Base-by-base conservation (phyloP, 2,329 filamentous ascomycete genomes). In the Penicillium sumatraense region DNA sequence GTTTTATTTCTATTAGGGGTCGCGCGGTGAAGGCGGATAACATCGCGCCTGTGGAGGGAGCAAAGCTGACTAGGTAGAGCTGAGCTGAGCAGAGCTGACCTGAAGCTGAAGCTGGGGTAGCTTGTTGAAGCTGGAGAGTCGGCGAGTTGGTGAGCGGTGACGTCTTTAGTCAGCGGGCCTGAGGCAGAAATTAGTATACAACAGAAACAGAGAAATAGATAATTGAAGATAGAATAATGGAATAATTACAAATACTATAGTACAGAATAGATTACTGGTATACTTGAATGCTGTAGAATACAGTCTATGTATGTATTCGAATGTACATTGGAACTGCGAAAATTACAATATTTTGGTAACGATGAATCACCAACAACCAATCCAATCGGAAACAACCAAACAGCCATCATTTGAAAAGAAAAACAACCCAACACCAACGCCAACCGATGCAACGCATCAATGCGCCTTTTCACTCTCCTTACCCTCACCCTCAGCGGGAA, bases 11-110 rank as follows among this genome's bases (percentile, higher is more conserved):
- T 82, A 98, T 90, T 74, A 99, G 93, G 62, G 93, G 90, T 71
- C 91, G 90, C 80, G 95, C 93, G 67, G 90, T 96, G 79, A 99
- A 99, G 72, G 95, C 95, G 78, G 93, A 96, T 78, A 99, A 89
- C 95, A 97, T 97, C 61, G 63, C 58, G 63, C 55, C 20, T 14
- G 35, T 5, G n/a, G 6, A 3, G 35, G 8, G 16, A 20, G 35
- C 5, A n/a, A n/a, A n/a, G n/a, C n/a, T n/a, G n/a, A n/a, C n/a
- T n/a, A n/a, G n/a, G n/a, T n/a, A n/a, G n/a, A n/a, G n/a, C n/a
- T n/a, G 33, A 10, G 29, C 29, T 13, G 9, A 31, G n/a, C n/a
- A n/a, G 29, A 59, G 64, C 65, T 60, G 61, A n/a, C n/a, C n/a
- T n/a, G n/a, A n/a, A n/a, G n/a, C 29, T 49, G 48, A 51, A 57